Base-by-base conservation (phyloP, 2,329 filamentous ascomycete genomes). In the Colletotrichum lentis region DNA sequence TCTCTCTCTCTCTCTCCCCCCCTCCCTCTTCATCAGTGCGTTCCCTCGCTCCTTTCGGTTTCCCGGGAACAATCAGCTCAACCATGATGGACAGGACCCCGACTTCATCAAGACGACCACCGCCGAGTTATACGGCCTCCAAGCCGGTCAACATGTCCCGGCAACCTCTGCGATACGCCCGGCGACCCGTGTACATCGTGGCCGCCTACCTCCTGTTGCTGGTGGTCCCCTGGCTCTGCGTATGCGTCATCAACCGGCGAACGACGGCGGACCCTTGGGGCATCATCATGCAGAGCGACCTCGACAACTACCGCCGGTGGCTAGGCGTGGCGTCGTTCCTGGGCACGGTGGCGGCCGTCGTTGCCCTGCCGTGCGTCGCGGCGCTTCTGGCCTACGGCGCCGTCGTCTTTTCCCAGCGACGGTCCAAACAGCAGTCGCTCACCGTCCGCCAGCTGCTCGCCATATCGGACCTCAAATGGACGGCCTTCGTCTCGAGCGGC, bases 361-460 rank as follows among this genome's bases (percentile, higher is more conserved):
- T 62, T 11, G 57, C 69, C 16, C 39, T 70, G 37, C 65, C 69
- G 14, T 66, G 66, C 49, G 66, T 69, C 35, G 56, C 69, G 53
- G 57, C 61, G 24, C 53, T 70, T 16, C 27, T 69, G 35, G 66
- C 69, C 7, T 59, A 70, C 16, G 69, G 65, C 41, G 69, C 62
- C 6, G 69, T 69, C 4, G 66, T 69, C 14, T 69, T 57, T 22
- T 65, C 66, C 7, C 66, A 70, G 50, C 61, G 69, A 52, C 61
- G 47, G 27, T 49, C 50, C 12, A 39, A 50, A 16, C 52, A 62
- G 37, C 69, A 69, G 54, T 53, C 56, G 20, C 47, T 69, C 22
- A 70, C 52, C 16, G 41, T 70, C 12, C 66, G 65, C 14, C 69
- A 70, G 14, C 35, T 70, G 12, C 50, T 69, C 16, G 65, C 65